Conservation (phyloP, 257 asterid species). For the Eucommia ulmoides region DNA sequence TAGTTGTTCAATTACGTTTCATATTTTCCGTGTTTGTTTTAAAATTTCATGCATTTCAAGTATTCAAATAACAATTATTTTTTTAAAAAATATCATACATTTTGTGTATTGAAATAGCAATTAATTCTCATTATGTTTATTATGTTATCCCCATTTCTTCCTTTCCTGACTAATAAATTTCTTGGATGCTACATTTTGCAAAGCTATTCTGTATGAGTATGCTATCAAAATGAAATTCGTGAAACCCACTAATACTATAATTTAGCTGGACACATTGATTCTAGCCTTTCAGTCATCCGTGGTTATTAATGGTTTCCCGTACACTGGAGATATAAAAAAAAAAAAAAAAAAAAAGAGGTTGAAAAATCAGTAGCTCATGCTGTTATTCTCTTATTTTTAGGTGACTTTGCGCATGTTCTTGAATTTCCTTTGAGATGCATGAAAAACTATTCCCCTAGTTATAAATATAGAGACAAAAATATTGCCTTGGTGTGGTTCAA, state of each 20-base stretch:
- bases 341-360: constrained; percentile 58
- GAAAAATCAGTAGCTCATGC: constrained; percentile 61
- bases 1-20: too few species aligned
- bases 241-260: constrained; percentile 28
- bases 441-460: neutral
- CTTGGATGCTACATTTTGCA: constrained; percentile 40
- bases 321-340: constrained; percentile 30
- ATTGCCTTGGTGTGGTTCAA: neutral
- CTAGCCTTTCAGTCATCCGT: constrained; percentile 30
- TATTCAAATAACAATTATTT: too few species aligned
- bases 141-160: too few species aligned
- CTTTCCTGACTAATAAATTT: too few species aligned
- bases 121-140: too few species aligned
- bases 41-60: too few species aligned
- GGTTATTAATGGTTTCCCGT: constrained; percentile 27
- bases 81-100: too few species aligned
- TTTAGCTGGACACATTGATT: constrained; percentile 9
- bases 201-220: constrained; percentile 41
- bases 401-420: constrained; percentile 11
- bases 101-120: too few species aligned
- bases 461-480: neutral
- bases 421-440: neutral
- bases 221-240: constrained; percentile 24
- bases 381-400: constrained; percentile 38
- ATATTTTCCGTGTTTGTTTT: too few species aligned